phyloP scores from a whole-genome alignment of 257 asterid genomes.

The Coffea canephora region DNA sequence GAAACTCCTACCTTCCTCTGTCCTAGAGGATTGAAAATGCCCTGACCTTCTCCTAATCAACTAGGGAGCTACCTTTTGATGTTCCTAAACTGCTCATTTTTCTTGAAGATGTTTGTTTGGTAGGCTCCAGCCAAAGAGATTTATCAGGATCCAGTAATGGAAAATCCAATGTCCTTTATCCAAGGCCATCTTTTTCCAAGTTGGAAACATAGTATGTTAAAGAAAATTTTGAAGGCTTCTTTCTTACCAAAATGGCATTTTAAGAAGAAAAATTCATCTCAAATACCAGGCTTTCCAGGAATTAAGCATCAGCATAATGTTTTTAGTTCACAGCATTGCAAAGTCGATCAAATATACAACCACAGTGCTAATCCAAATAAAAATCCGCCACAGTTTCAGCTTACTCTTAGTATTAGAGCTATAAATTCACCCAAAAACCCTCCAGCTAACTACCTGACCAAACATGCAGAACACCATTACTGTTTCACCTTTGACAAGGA shows the following conservation, averaged over 20 bases:
- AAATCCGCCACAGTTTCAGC: not conserved
- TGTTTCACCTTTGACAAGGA: not conserved
- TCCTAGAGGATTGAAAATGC: not conserved
- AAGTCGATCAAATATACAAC: not conserved
- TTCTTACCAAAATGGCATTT: not conserved
- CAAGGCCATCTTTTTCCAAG: not conserved
- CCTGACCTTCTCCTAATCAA: not conserved
- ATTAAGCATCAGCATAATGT: not conserved
- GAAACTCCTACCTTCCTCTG: not conserved
- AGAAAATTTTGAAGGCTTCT: not conserved
- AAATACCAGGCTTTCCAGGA: not conserved
- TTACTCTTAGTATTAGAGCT: not conserved
- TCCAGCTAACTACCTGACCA: not conserved
- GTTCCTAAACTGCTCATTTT: not conserved
- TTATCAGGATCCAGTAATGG: not conserved
- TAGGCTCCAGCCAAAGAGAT: not conserved
- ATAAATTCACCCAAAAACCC: not conserved
- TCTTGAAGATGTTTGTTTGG: not conserved
- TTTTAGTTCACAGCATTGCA: not conserved
- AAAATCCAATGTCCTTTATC: not conserved
- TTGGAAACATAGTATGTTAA: not conserved
- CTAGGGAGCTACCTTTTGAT: not conserved
- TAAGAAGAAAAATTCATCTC: not conserved
- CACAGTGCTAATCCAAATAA: not conserved
- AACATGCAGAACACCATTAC: not conserved